Evolutionary conservation across 1,284 basidiomycete genomes (phyloP).

Genomic region (Porogramme epimiltina): DNA sequence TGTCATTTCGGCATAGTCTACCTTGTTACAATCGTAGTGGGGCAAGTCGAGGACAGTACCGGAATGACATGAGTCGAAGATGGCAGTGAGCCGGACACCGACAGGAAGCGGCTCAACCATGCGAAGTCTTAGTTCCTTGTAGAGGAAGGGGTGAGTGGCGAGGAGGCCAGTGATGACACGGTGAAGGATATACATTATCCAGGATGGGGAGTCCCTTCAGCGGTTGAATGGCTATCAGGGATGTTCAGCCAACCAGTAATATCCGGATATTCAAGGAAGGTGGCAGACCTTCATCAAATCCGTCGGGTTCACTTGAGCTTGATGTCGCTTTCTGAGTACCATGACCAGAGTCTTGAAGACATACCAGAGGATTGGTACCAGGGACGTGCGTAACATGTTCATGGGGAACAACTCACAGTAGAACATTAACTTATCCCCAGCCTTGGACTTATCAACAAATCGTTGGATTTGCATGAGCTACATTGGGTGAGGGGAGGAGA

Average conservation of each 20-base stretch:
- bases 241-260: not conserved
- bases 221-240: not conserved
- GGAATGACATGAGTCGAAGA: constrained; percentile 51
- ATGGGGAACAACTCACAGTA: constrained; percentile 32
- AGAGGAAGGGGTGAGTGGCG: not conserved
- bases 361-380: too few relatives aligned
- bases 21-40: constrained; percentile 45
- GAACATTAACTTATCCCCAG: constrained; percentile 41
- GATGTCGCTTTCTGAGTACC: constrained; percentile 6
- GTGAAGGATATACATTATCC: constrained; percentile 36
- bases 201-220: constrained; percentile 19
- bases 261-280: constrained; percentile 12
- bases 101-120: constrained; percentile 42
- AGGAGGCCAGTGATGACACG: not conserved
- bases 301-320: constrained; percentile 11
- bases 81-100: constrained; percentile 41
- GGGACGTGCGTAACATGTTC: not conserved
- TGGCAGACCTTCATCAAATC: constrained; percentile 37
- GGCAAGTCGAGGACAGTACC: constrained; percentile 46
- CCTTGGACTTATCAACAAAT: constrained; percentile 30
- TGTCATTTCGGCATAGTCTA: constrained; percentile 10
- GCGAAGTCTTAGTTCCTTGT: constrained; percentile 37
- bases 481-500: not conserved
- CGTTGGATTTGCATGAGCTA: constrained; percentile 35
- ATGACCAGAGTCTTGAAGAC: not conserved